Base-by-base conservation (phyloP, 139 green algal genomes). In the Edaphochlamys debaryana region DNA sequence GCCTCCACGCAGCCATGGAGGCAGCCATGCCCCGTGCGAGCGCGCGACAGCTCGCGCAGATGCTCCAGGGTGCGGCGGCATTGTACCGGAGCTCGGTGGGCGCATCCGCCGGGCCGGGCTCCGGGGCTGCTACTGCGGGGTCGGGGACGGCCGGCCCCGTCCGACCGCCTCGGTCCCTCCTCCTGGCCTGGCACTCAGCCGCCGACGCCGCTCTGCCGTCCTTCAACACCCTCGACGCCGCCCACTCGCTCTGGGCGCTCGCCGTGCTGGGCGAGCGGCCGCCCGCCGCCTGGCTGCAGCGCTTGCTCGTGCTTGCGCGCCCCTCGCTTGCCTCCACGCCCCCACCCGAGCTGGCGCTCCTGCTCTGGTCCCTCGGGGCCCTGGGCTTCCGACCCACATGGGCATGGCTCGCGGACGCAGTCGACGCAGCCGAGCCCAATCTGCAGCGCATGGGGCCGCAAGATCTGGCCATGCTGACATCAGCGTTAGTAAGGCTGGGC, bases 371-470 rank as follows among this genome's bases (percentile, higher is more conserved):
- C 32, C 41, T 82, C 2, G 76, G 62, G 42, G 76, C 63, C 62
- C 63, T 82, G 41, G 42, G 76, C 22, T 82, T 82, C 76, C 62
- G 76, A 13, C 76, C 76, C 63, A 82, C 42, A 1, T 82, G 76
- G 76, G 64, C 76, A 0, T 82, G 64, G 42, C 20, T 82, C 5
- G 45, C 42, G 25, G 76, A 82, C 62, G 9, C 6, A 1, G 15
- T 82, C 32, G 76, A 64, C 23, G 76, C 76, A 9, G 67, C 32
- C 32, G 4, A 6, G 30, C 62, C 75, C 19, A 41, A 3, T 17
- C 75, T 81, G 60, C 19, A 4, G 5, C 19, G 19, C 40, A 81
- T 81, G 75, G 37, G 20, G 25, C 3, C 56, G 25, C 75, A 81
- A 63, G 76, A 82, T 42, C 50, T 27, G 7, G 76, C 76, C 32